Base-by-base conservation (phyloP, 176 grass and related monocot species). In the Raddia guianensis region DNA sequence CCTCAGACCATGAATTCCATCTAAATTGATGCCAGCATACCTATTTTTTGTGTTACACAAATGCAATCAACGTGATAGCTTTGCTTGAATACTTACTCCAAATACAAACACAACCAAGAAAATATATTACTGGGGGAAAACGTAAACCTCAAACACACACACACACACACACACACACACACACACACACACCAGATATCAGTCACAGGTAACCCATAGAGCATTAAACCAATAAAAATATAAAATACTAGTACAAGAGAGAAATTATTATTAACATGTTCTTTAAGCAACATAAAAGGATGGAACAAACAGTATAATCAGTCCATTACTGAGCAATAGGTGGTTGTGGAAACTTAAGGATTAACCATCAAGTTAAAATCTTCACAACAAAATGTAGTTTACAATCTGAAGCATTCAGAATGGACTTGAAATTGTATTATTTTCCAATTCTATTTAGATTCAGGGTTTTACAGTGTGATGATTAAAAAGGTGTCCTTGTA, bases 41-140 rank as follows among this genome's bases (percentile, higher is more conserved):
- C 87, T 89, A 48, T 85, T 85, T 75, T 80, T 80, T 80, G 46
- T 34, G 79, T n/a, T 60, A 83, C 54, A 73, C 55, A 6, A 86
- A 82, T 60, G 52, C 44, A 73, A 66, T 86, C 20, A 80, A 18
- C 35, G 33, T 15, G 4, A 48, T 80, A 64, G 19, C 16, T 74
- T 80, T 58, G 15, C 15, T 49, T 73, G 59, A 4, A 58, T 40
- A 40, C 37, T 57, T 8, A 66, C 47, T 40, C 62, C 10, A 59
- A 3, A 21, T 32, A 56, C 74, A 80, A 66, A 74, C 56, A 85
- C 34, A 59, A 67, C 12, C 12, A 58, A 21, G 37, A 73, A 76
- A 63, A 32, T 19, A 82, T 63, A 71, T 51, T 53, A 44, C 4
- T 70, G 52, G 63, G 50, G 69, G 60, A 50, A 50, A 62, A 12